Evolutionary conservation across 2,329 filamentous ascomycete species (phyloP), one percentile per base, ranked within the genome.

Genomic region (Dothideomycetidae sp.): DNA sequence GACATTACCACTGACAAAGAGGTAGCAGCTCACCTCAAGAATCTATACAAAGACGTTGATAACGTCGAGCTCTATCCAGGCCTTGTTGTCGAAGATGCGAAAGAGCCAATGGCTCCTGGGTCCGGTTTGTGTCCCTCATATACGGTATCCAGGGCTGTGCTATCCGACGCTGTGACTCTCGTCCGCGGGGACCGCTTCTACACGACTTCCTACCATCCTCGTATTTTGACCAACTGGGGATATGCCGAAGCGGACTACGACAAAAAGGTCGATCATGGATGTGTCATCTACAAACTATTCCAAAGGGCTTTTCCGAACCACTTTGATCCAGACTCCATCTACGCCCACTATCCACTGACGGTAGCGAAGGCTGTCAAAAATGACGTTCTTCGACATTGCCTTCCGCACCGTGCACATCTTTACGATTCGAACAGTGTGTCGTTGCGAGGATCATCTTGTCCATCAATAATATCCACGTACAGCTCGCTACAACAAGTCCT

Each of bases 1-100:
- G 70, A 74, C 30, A 72, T 79, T 49, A 76, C 70, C 45, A 56
- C 61, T 1, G 62, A 78, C 44, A 58, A 61, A 2, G 63, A 71
- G n/a, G 67, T 78, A 18, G 65, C 67, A 1, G 58, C 66, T 17
- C 58, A 64, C 5, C 61, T 79, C 3, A 66, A 70, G 42, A 63
- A 70, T 45, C 57, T 79, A 10, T 79, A 79, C 53, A 64, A 68
- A 14, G 64, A 75, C 33, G 73, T 74, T 0, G 75, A 79, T 45
- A 70, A 69, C 51, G 72, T 82, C 10, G 78, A 82, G 50, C 61
- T 81, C 4, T 81, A 81, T 48, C 76, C 77, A 0, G 78, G 78
- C 7, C 56, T 81, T 1, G 68, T 80, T 43, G 60, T 70, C n/a
- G 73, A 77, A 50, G 65, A 72, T 36, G 58, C 61, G 18, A 74